phyloP scores from a whole-genome alignment of 495 filamentous ascomycete genomes.

The Evernia prunastri region DNA sequence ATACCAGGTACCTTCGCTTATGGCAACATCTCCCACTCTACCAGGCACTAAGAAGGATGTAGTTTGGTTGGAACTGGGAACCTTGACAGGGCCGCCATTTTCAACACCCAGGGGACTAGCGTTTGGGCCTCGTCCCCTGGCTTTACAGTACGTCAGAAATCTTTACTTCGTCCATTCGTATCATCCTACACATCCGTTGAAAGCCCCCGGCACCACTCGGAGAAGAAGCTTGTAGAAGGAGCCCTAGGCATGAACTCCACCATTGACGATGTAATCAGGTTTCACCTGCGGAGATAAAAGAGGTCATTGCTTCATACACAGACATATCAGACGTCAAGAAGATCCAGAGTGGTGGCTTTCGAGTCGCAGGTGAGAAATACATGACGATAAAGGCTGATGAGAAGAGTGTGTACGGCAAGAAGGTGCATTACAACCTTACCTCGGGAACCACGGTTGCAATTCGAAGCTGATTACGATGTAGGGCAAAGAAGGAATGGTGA shows the following conservation, averaged over 20 bases:
- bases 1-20: slow-evolving; percentile 49
- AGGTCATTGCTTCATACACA: slow-evolving; percentile 41
- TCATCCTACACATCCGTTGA: neutral
- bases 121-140: slow-evolving; percentile 68
- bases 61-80: slow-evolving; percentile 81
- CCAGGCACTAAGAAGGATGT: slow-evolving; percentile 23
- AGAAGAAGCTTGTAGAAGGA: neutral
- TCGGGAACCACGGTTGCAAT: neutral
- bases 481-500: slow-evolving; percentile 74
- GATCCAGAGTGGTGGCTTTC: slow-evolving; percentile 55
- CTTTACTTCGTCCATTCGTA: neutral
- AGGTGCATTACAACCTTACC: slow-evolving; percentile 48
- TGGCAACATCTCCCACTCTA: slow-evolving; percentile 18
- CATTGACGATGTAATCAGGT: slow-evolving; percentile 38
- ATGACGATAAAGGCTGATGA: slow-evolving; percentile 67
- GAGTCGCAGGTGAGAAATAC: slow-evolving; percentile 65
- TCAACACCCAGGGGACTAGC: slow-evolving; percentile 72
- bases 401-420: slow-evolving; percentile 73
- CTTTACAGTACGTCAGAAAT: slow-evolving; percentile 57
- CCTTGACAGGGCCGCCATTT: slow-evolving; percentile 82
- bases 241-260: neutral
- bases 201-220: neutral
- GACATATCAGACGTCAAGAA: slow-evolving; percentile 43
- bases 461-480: slow-evolving; percentile 32
- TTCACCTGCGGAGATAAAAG: slow-evolving; percentile 53